Conservation (phyloP, 768 basidiomycete species). For the Thelephora ganbajun region DNA sequence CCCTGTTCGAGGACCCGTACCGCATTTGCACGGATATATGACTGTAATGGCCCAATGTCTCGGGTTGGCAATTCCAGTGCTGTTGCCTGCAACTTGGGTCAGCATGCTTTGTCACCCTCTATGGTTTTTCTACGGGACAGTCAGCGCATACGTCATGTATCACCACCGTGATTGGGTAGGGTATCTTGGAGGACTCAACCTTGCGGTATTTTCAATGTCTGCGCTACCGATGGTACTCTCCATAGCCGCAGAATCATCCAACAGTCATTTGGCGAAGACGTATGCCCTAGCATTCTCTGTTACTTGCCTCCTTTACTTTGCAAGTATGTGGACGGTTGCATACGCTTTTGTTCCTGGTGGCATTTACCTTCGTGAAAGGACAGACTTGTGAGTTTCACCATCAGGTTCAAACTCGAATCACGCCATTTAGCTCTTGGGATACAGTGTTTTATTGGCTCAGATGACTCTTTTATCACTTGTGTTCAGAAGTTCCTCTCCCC, state of each 20-base stretch:
- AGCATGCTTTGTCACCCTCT: conserved; percentile 26
- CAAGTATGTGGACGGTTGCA: conserved; percentile 73
- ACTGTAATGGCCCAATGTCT: conserved; percentile 50
- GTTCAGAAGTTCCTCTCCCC: background rate
- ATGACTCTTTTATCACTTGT: background rate
- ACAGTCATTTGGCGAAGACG: conserved; percentile 25
- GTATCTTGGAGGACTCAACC: conserved; percentile 50
- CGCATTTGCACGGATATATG: conserved; percentile 54
- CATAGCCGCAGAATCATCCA: conserved; percentile 25
- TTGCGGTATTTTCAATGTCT: conserved; percentile 53
- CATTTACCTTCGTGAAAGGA: conserved; percentile 58
- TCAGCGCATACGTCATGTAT: conserved; percentile 43
- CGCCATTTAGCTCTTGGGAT: background rate
- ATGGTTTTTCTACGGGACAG: conserved; percentile 42
- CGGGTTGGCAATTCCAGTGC: conserved; percentile 34
- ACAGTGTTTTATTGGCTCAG: background rate
- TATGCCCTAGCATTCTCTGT: conserved; percentile 44
- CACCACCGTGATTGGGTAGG: conserved; percentile 51
- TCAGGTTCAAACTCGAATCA: conserved; percentile 1
- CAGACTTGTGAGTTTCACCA: conserved; percentile 41
- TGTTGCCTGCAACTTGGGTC: conserved; percentile 7
- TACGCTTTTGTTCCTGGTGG: conserved; percentile 87
- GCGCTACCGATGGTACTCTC: conserved; percentile 41
- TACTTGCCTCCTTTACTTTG: conserved; percentile 48
- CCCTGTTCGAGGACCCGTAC: conserved; percentile 55